These are phyloP conservation scores for Coelastrella sp. DNA, from an alignment of 139 green algal genomes.

Conservation along the genomic window DNA sequence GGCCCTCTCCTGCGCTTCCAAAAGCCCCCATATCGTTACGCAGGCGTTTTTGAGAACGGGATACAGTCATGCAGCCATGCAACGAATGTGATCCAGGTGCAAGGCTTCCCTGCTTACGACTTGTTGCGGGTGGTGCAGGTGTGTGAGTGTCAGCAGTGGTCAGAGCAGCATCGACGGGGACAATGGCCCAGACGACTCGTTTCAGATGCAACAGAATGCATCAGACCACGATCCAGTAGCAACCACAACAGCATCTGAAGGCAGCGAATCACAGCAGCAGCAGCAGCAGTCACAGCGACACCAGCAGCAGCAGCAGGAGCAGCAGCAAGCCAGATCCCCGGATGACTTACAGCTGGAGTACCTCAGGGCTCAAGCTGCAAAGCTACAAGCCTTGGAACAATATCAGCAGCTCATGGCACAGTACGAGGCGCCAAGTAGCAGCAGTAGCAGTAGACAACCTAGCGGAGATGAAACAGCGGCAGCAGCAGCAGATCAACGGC, in stretches of 20 bases:
- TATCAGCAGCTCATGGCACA: slow-evolving; percentile 15
- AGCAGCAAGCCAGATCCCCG: not conserved
- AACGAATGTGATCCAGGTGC: too few species aligned
- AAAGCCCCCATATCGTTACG: too few species aligned
- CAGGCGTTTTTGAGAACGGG: too few species aligned
- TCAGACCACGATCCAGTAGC: not conserved
- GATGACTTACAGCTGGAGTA: not conserved
- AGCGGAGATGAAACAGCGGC: not conserved
- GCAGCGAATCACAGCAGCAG: not conserved
- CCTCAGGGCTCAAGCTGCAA: not conserved
- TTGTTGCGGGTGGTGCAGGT: not conserved
- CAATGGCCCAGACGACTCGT: not conserved
- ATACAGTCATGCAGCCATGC: too few species aligned
- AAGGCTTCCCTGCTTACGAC: not conserved
- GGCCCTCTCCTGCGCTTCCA: too few species aligned
- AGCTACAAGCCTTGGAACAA: slow-evolving; percentile 1
- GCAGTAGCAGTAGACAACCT: not conserved
- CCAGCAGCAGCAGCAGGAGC: not conserved
- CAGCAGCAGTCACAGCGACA: not conserved
- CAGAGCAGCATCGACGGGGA: not conserved
- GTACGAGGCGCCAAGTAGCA: not conserved
- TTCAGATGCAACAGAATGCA: not conserved
- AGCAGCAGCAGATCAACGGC: not conserved
- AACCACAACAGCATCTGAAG: not conserved
- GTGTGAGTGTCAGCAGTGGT: not conserved